Base-by-base conservation (phyloP, 352 stramenopile species). In the Saprolegnia parasitica region DNA sequence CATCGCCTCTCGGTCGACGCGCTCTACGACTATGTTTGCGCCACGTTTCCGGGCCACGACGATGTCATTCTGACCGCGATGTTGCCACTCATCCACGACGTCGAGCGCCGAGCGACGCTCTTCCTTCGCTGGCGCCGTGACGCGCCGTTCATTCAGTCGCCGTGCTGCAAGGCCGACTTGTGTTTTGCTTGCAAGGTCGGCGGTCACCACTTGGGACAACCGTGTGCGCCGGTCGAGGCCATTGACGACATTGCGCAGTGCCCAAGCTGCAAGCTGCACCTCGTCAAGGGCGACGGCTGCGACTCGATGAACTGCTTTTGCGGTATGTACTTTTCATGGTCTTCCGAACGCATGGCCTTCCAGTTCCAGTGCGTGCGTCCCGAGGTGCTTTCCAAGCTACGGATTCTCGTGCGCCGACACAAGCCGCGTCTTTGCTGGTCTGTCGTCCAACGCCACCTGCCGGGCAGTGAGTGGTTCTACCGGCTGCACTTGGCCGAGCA, bases 221-320 rank as follows among this genome's bases (percentile, higher is more conserved):
- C 68, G 9, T 73, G 68, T 24, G 10, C 45, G 21, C 46, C 50
- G 26, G 35, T 20, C 6, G 55, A 26, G 52, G 18, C 61, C 29
- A 24, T 37, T 23, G 13, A 72, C 23, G 42, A 50, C 18, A 70
- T 74, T 52, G 35, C 67, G 10, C 20, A 40, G 15, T 74, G 71
- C 49, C 62, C 62, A 18, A 9, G n/a, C 21, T 74, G 71, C 58
- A 37, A 68, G 39, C 42, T 74, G 24, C 10, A 47, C 10, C 49
- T 74, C n/a, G 64, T 68, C 21, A 74, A 71, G 37, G 71, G 71
- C 37, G 71, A 74, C 61, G 71, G 71, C 37, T 74, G 71, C 47
- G 64, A 74, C 49, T 55, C 29, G 1, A 47, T 74, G 55, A 73
- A 60, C 29, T 74, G 71, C 40, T 66, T 73, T 57, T 74, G 71